Base-by-base conservation (phyloP, 805 yeast genomes). In the Candida railenensis region DNA sequence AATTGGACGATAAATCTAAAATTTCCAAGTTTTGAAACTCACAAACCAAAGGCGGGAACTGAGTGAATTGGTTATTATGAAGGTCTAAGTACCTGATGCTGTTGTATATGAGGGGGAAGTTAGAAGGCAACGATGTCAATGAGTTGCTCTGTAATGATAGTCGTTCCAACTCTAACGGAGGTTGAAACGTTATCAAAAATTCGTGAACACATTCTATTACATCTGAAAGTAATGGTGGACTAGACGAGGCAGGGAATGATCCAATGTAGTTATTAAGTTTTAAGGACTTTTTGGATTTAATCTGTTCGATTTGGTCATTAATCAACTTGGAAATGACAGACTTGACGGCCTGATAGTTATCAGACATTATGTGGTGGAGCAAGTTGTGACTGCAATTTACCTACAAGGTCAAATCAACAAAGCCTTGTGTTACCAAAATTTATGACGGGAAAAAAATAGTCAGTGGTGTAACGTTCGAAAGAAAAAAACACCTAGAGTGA, bases 1-100 rank as follows among this genome's bases (percentile, higher is more conserved):
- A 62, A 58, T 87, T 87, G 33, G 69, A 63, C 18, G 89, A 81
- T 18, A 87, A 60, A 61, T 87, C 92, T 37, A 87, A 62, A 43
- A 82, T 81, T 55, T 85, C 91, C 45, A 87, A 64, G 5, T 71
- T 68, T 11, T 57, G 54, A 36, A 76, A 69, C 2, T 58, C 57
- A 16, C 54, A 48, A 48, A 80, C 54, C 4, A 72, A 61, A 1
- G 55, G 60, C 0, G 95, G 90, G 39, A 87, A 73, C 40, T 65
- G 70, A 2, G 69, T 53, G 43, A 88, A 71, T 39, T 66, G 59
- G 59, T 88, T 88, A 48, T 73, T 69, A 58, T 87, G 86, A 40
- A 88, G 63, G 60, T 87, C 92, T 47, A 88, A 64, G 51, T 82
- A 84, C 45, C 79, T 69, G 44, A 87, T 63, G 38, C 69, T 64